Conservation (phyloP, 768 basidiomycete species). For the Boletus subcaerulescens region DNA sequence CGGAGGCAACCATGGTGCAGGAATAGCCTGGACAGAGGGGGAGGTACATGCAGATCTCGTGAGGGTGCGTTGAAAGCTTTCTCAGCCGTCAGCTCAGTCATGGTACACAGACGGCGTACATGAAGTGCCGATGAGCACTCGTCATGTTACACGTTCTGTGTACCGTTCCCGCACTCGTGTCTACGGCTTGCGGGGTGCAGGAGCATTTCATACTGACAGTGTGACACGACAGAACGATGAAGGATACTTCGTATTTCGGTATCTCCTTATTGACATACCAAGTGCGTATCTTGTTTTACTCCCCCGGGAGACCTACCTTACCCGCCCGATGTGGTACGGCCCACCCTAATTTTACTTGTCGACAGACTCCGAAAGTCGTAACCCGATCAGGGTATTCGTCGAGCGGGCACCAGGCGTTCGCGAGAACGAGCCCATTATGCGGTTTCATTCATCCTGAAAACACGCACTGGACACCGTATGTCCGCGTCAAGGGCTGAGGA, state of each 20-base stretch:
- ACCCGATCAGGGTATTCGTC: conserved; percentile 66
- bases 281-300: conserved; percentile 46
- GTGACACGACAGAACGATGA: conserved; percentile 55
- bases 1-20: conserved; percentile 34
- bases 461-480: conserved; percentile 7
- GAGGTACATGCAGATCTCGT: conserved; percentile 80
- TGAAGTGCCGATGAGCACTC: background rate
- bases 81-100: background rate
- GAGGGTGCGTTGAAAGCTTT: conserved; percentile 46
- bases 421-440: conserved; percentile 69
- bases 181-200: background rate
- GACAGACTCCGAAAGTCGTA: conserved; percentile 59
- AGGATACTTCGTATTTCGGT: conserved; percentile 75
- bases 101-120: background rate
- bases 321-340: conserved; percentile 2
- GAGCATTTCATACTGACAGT: conserved; percentile 6
- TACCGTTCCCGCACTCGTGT: conserved; percentile 1
- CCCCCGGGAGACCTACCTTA: background rate
- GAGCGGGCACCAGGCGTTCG: conserved; percentile 63
- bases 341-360: conserved; percentile 9
- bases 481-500: conserved; percentile 10
- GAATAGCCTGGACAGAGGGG: conserved; percentile 61
- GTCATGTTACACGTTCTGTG: background rate
- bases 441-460: conserved; percentile 49
- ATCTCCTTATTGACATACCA: conserved; percentile 76